Conservation (phyloP, 1,284 basidiomycete species). For the Tilletia indica region DNA sequence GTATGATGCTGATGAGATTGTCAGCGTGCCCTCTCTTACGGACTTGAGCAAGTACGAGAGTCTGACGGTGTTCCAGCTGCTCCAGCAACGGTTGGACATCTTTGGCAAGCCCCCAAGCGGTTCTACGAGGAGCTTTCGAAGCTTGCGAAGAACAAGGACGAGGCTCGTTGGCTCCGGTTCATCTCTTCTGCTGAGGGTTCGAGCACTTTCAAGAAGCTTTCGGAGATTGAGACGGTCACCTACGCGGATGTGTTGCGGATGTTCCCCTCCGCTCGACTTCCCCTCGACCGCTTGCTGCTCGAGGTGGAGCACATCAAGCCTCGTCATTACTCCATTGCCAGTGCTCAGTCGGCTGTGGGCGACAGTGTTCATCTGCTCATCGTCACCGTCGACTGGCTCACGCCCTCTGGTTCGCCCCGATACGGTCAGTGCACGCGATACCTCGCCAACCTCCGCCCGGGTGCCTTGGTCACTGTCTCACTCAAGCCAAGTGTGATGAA, state of each 20-base stretch:
- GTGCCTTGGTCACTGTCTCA: conserved; percentile 92
- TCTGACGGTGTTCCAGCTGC: conserved; percentile 87
- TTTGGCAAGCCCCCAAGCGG: conserved; percentile 94
- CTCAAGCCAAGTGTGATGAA: conserved; percentile 99
- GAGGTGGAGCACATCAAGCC: conserved; percentile 79
- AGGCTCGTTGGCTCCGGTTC: conserved; percentile 82
- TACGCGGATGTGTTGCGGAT: conserved; percentile 82
- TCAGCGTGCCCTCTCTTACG: conserved; percentile 71
- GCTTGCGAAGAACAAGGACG: conserved; percentile 70
- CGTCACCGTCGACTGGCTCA: conserved; percentile 92
- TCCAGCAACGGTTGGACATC: conserved; percentile 94
- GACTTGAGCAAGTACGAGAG: conserved; percentile 62
- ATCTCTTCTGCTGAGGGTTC: conserved; percentile 89
- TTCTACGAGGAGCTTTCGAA: conserved; percentile 87
- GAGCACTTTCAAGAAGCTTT: conserved; percentile 89
- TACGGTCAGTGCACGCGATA: conserved; percentile 97
- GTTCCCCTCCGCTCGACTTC: conserved; percentile 77
- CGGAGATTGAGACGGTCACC: conserved; percentile 89
- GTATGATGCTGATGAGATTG: conserved; percentile 74
- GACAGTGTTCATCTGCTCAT: conserved; percentile 89
- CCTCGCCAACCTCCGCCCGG: conserved; percentile 75
- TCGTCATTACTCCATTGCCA: conserved; percentile 96
- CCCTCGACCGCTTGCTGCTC: conserved; percentile 73
- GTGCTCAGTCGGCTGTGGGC: conserved; percentile 88
- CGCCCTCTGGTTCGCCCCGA: conserved; percentile 73